Percentiles rank a stretch among this genome's conserved stretches.
phyloP scores from a whole-genome alignment of 768 basidiomycete species.

The Lentinula sp. region DNA sequence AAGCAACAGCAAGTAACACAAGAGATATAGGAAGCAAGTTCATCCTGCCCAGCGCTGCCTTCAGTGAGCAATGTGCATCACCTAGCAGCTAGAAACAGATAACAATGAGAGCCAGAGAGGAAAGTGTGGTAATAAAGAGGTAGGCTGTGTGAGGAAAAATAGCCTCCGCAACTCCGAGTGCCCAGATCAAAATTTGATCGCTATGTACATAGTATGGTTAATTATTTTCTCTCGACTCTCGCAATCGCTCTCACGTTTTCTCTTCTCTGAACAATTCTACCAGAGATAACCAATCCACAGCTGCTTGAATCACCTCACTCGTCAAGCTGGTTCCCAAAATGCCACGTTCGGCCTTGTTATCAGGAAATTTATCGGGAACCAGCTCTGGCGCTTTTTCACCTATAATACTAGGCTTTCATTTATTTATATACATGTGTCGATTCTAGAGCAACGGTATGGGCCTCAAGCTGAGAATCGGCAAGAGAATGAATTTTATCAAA shows the following conservation, averaged over 20 bases:
- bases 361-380: too few relatives aligned
- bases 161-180: neutral
- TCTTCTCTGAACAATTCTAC: neutral
- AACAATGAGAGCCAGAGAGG: neutral
- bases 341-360: too few relatives aligned
- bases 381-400: too few relatives aligned
- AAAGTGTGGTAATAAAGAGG: too few relatives aligned
- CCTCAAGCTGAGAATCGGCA: too few relatives aligned
- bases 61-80: slow-evolving; percentile 4
- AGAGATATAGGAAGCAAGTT: neutral
- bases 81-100: neutral
- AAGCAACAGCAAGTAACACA: neutral
- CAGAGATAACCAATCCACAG: neutral
- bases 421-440: too few relatives aligned
- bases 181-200: neutral
- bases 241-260: neutral
- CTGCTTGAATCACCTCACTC: neutral
- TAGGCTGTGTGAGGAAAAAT: neutral
- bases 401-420: too few relatives aligned
- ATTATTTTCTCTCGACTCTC: neutral
- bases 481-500: too few relatives aligned
- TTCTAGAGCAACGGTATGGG: too few relatives aligned
- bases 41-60: neutral
- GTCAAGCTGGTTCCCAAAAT: too few relatives aligned
- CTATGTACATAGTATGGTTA: neutral